Percentiles rank a stretch among this genome's conserved stretches.
Evolutionary conservation across 192 early-diverging fungal species (phyloP).

Genomic region (Thoreauomyces humboldtii): DNA sequence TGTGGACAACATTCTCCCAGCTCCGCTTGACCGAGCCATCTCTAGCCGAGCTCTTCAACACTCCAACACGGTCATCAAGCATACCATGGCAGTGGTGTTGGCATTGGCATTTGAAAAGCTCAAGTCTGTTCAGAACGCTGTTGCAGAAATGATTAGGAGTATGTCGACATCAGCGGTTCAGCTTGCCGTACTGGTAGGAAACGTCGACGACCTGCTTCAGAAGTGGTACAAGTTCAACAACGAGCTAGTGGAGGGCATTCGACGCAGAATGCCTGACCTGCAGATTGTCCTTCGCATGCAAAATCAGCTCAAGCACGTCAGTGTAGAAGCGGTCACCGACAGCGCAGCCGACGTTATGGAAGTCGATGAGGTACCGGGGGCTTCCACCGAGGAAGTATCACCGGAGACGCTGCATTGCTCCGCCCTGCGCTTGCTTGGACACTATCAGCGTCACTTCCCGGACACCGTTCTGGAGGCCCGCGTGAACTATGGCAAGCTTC

Average conservation of each 20-base stretch:
- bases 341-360: not conserved
- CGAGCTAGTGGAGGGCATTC: constrained; percentile 51
- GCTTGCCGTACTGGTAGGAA: not conserved
- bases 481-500: constrained; percentile 72
- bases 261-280: constrained; percentile 68
- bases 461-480: constrained; percentile 63
- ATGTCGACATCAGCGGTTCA: not conserved
- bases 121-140: not conserved
- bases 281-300: constrained; percentile 58
- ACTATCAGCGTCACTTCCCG: constrained; percentile 67
- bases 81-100: constrained; percentile 58
- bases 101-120: constrained; percentile 63
- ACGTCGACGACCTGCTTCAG: constrained; percentile 10
- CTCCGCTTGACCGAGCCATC: constrained; percentile 47
- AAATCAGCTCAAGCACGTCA: not conserved
- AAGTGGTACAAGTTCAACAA: constrained; percentile 17
- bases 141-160: not conserved
- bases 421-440: constrained; percentile 57
- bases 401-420: constrained; percentile 44
- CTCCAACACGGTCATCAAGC: constrained; percentile 59
- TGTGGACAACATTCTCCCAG: constrained; percentile 70
- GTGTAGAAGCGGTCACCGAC: not conserved
- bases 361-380: constrained; percentile 30
- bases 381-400: constrained; percentile 41
- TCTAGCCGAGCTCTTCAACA: constrained; percentile 65